Evolutionary conservation across 192 early-diverging fungal genomes (phyloP).

Genomic region (Umbelopsis sp.): DNA sequence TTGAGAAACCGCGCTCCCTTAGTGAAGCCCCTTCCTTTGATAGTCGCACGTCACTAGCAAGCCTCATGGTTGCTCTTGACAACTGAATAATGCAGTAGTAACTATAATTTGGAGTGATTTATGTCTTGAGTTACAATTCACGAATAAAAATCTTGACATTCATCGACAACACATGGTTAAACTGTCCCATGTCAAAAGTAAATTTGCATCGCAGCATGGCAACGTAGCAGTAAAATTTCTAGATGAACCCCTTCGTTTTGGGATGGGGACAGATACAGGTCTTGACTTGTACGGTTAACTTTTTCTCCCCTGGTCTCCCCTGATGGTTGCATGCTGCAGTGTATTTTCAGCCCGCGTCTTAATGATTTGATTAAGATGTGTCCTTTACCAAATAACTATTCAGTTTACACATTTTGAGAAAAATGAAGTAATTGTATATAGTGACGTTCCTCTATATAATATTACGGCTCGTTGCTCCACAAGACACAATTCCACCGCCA

Average conservation of each 20-base stretch:
- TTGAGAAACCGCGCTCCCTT: slow-evolving; percentile 20
- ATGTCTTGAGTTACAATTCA: neutral
- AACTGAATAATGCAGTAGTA: slow-evolving; percentile 6
- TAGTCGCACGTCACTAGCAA: slow-evolving; percentile 11
- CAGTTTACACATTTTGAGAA: neutral
- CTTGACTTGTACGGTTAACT: neutral
- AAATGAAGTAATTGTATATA: too few species aligned
- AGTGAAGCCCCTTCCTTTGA: neutral
- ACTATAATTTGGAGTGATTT: neutral
- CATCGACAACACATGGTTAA: too few species aligned
- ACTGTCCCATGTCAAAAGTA: too few species aligned
- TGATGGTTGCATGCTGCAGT: slow-evolving; percentile 16
- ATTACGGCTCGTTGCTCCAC: neutral
- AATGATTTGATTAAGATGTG: too few species aligned
- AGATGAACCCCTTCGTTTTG: neutral
- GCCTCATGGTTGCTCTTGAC: slow-evolving; percentile 17
- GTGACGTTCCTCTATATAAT: neutral
- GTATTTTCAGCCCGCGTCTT: neutral
- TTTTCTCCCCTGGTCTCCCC: neutral
- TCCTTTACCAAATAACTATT: neutral
- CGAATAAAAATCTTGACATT: neutral
- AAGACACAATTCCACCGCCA: neutral
- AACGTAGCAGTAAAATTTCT: neutral
- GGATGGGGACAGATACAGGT: neutral
- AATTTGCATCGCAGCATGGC: too few species aligned